Evolutionary conservation across 2,329 filamentous ascomycete species (phyloP).

Genomic region (Sclerotinia trifoliorum): DNA sequence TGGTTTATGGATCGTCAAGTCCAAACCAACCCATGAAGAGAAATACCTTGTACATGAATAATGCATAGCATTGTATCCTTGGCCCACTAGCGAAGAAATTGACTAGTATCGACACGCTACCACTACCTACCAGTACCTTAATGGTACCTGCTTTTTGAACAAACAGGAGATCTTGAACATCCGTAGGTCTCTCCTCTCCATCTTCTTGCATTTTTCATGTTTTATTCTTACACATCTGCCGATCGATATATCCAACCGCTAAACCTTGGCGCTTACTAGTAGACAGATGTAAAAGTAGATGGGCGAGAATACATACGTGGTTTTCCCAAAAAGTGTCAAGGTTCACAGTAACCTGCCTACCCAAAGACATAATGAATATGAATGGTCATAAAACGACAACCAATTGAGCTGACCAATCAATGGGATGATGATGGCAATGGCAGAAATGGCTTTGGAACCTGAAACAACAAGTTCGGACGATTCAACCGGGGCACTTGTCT

Average conservation of each 20-base stretch:
- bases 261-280: no score
- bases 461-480: neutral
- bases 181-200: no score
- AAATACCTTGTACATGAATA: neutral
- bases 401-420: neutral
- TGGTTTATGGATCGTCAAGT: neutral
- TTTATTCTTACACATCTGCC: no score
- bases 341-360: no score
- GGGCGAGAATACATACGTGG: neutral
- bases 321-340: neutral
- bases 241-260: no score
- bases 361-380: neutral
- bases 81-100: no score
- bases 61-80: neutral
- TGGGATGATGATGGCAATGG: neutral
- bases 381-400: neutral
- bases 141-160: no score
- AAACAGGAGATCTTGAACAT: no score
- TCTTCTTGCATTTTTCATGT: no score
- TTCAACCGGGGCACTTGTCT: no score
- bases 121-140: no score
- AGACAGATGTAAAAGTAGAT: neutral
- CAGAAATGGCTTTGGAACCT: neutral
- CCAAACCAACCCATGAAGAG: neutral
- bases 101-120: no score